A percentile compares a stretch with the other conserved stretches of the same genome.
Evolutionary conservation across 441 rosid genomes (phyloP).

Genomic region (Erodium moschatum): DNA sequence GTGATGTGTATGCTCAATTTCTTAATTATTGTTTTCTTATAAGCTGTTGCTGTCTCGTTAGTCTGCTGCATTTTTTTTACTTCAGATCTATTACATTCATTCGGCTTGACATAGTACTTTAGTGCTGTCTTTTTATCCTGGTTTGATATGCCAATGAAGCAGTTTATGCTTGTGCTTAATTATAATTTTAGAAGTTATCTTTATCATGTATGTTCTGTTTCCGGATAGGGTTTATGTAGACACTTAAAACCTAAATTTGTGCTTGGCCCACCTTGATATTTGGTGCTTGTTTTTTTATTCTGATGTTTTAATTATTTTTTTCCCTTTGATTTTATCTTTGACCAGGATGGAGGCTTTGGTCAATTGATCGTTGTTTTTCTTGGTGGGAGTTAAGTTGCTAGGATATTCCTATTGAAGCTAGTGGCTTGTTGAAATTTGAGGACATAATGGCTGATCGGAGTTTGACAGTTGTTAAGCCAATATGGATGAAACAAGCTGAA

Average conservation of each 20-base stretch:
- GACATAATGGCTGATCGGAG: conserved; percentile 43
- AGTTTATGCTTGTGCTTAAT: neutral
- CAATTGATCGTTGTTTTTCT: neutral
- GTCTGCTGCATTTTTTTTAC: no score
- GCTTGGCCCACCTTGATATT: neutral
- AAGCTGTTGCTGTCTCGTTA: neutral
- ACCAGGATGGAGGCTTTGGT: conserved; percentile 11
- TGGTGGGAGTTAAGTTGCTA: neutral
- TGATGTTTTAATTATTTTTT: neutral
- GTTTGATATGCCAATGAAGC: neutral
- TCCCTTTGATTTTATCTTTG: neutral
- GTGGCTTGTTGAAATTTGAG: conserved; percentile 9
- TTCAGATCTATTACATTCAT: no score
- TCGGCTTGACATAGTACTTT: no score
- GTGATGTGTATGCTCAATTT: neutral
- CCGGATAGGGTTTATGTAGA: neutral
- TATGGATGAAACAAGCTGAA: conserved; percentile 96
- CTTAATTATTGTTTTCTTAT: neutral
- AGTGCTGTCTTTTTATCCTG: no score
- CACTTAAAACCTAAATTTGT: neutral
- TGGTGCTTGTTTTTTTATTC: neutral
- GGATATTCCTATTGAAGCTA: neutral
- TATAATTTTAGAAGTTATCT: neutral
- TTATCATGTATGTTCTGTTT: neutral
- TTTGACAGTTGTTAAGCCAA: conserved; percentile 43